Evolutionary conservation across 176 grass and related monocot species (phyloP).

Genomic region (Melocanna baccifera): DNA sequence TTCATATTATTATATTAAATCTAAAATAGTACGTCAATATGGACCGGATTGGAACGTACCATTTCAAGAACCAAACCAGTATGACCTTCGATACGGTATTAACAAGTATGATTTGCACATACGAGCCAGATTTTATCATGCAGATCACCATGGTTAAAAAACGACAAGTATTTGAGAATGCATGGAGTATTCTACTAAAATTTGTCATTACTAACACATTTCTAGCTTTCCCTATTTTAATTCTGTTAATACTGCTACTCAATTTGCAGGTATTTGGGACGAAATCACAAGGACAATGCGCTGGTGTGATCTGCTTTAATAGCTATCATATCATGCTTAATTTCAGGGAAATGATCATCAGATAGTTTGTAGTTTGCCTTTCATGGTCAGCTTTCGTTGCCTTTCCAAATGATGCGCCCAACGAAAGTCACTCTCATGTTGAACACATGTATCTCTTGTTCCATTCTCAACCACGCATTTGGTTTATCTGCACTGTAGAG

Average conservation of each 20-base stretch:
- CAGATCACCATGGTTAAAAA: neutral
- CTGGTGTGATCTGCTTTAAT: neutral
- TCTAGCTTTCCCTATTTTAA: neutral
- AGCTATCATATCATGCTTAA: neutral
- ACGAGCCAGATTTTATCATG: neutral
- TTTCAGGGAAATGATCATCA: neutral
- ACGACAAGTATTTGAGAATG: neutral
- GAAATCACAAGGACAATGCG: neutral
- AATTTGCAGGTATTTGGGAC: neutral
- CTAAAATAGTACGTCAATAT: too few relatives aligned
- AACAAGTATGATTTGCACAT: neutral
- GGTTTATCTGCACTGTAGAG: neutral
- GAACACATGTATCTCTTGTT: neutral
- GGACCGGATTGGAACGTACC: too few relatives aligned
- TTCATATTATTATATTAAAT: too few relatives aligned
- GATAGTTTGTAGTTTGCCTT: constrained; percentile 20
- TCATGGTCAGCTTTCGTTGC: constrained; percentile 35
- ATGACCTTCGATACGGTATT: too few relatives aligned
- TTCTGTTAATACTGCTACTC: neutral
- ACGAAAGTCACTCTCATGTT: constrained; percentile 1
- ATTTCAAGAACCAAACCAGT: too few relatives aligned
- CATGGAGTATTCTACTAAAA: neutral
- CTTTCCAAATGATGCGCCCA: neutral
- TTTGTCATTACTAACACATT: neutral
- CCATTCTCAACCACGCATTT: constrained; percentile 5